Evolutionary conservation across 192 early-diverging fungal species (phyloP).

Genomic region (Umbelopsis sp.): DNA sequence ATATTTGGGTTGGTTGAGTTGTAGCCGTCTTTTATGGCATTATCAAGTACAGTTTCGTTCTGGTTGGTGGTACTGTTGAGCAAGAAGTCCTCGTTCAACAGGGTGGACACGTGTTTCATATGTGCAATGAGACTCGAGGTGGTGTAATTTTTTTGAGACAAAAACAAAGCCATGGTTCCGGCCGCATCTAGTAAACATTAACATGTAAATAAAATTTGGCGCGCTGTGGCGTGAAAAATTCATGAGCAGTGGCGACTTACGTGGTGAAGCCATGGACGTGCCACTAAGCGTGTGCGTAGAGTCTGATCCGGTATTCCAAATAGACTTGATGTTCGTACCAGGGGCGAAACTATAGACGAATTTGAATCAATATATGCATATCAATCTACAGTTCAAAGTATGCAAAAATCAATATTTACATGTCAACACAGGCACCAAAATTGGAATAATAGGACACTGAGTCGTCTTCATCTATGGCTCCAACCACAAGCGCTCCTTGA

Average conservation of each 20-base stretch:
- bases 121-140: constrained; percentile 26
- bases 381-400: no score
- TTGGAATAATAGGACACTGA: constrained; percentile 58
- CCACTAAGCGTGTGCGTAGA: constrained; percentile 67
- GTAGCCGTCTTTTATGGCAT: constrained; percentile 27
- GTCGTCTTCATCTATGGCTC: constrained; percentile 67
- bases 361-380: no score
- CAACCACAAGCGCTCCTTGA: constrained; percentile 53
- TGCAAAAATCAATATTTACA: constrained; percentile 31
- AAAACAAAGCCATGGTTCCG: constrained; percentile 53
- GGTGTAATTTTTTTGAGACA: constrained; percentile 42
- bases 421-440: constrained; percentile 57
- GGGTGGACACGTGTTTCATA: constrained; percentile 31
- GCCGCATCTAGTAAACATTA: constrained; percentile 39
- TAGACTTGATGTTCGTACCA: constrained; percentile 52
- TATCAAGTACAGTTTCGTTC: constrained; percentile 36
- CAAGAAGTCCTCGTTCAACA: constrained; percentile 28
- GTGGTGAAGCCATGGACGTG: constrained; percentile 84
- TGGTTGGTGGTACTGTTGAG: constrained; percentile 26
- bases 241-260: constrained; percentile 39
- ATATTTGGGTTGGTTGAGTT: background rate
- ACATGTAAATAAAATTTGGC: constrained; percentile 2
- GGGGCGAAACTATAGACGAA: constrained; percentile 44
- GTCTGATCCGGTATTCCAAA: constrained; percentile 60
- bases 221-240: background rate